Conservation (phyloP, 2,329 filamentous ascomycete species). For the Colletotrichum cordylinicola region DNA sequence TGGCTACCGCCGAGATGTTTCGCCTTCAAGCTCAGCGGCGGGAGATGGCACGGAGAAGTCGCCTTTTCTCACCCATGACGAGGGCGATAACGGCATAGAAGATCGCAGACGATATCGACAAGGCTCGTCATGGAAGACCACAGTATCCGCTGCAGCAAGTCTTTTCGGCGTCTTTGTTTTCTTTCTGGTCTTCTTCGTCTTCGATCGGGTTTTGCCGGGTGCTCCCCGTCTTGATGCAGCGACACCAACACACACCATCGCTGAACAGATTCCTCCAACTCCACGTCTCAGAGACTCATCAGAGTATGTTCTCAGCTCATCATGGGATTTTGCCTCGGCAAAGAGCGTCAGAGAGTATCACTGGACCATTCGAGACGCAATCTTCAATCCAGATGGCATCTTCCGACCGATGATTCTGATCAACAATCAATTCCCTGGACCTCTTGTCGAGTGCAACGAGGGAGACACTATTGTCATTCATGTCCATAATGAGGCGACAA, state of each 20-base stretch:
- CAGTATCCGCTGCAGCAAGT: background rate
- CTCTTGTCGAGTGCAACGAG: conserved; percentile 74
- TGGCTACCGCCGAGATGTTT: background rate
- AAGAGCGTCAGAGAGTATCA: conserved; percentile 60
- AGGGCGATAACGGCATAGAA: background rate
- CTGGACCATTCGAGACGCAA: conserved; percentile 65
- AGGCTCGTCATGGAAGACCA: background rate
- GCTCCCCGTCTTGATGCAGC: background rate
- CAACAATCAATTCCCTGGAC: conserved; percentile 78
- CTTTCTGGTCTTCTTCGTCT: background rate
- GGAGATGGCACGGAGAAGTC: conserved; percentile 6
- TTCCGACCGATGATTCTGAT: conserved; percentile 69
- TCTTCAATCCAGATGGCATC: conserved; percentile 66
- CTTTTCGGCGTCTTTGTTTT: background rate
- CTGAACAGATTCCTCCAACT: background rate
- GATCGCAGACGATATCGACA: background rate
- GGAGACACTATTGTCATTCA: conserved; percentile 76
- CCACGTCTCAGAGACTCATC: conserved; percentile 36
- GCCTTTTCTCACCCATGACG: background rate
- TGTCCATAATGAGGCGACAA: conserved; percentile 69
- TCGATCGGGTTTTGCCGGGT: background rate
- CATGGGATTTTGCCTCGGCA: conserved; percentile 60
- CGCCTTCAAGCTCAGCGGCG: background rate
- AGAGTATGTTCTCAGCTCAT: conserved; percentile 62
- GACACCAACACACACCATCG: background rate